Evolutionary conservation across 2,329 filamentous ascomycete species (phyloP), one percentile per base, ranked within the genome.

Genomic region (Periglandula ipomoeae): DNA sequence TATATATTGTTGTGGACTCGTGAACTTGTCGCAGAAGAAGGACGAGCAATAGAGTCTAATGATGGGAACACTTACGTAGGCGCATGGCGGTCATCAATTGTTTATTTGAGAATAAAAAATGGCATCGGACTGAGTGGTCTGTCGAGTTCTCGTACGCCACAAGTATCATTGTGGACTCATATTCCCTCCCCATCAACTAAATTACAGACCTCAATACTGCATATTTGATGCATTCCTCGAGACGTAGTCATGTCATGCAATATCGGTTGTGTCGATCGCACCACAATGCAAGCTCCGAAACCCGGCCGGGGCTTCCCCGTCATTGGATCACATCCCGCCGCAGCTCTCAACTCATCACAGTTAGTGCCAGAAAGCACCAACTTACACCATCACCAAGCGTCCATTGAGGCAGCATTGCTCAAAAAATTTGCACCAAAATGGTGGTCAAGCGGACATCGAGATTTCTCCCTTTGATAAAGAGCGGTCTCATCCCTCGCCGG

Each of bases 371-470:
- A n/a, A n/a, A 24, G n/a, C n/a, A 20, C 13, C 35, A 38, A 38
- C 35, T 38, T 38, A 6, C 15, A 38, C 8, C 35, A 19, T 20
- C 9, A 5, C 11, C 6, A 15, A 32, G 30, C 30, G 30, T 15
- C 7, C 30, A 32, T 5, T 13, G 30, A 15, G 27, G 30, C 9
- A 30, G 30, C 4, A 32, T n/a, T n/a, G n/a, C n/a, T n/a, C n/a
- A n/a, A n/a, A n/a, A n/a, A n/a, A 32, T 9, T 10, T 8, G 30
- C 5, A 38, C 17, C 34, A 41, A 20, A 19, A 56, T 58, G 52
- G 17, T 53, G 39, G 38, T 44, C 17, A 39, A 45, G 45, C 37
- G 46, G 17, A 34, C 44, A 7, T 7, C 34, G 5, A 32, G 43
- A 35, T 17, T 30, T 9, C 9, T 23, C 19, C 5, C 43, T 4